phyloP scores from a whole-genome alignment of 257 asterid species.

The Ilex asprella region DNA sequence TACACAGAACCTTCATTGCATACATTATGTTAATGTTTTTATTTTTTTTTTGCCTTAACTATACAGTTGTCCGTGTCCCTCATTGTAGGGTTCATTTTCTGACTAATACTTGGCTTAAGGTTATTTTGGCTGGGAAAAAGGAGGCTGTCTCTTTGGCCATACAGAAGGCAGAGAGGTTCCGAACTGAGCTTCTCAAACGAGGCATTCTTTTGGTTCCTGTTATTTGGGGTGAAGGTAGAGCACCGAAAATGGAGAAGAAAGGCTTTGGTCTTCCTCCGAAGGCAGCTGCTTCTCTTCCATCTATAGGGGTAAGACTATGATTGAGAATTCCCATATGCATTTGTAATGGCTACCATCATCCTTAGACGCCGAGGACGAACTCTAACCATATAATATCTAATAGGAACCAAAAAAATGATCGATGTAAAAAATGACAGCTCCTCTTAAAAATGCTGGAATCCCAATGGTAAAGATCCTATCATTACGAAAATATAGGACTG shows the following conservation, averaged over 20 bases:
- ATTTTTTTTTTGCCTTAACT: not conserved
- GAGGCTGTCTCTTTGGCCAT: conserved; percentile 70
- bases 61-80: not conserved
- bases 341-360: conserved; percentile 1
- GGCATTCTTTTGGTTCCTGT: conserved; percentile 86
- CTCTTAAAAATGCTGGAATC: no score
- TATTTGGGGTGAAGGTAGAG: conserved; percentile 69
- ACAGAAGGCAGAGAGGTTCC: conserved; percentile 77
- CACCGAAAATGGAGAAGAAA: conserved; percentile 52
- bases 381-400: no score
- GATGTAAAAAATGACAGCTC: no score
- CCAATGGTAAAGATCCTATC: no score
- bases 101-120: conserved; percentile 35
- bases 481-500: no score
- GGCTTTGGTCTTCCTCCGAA: conserved; percentile 83
- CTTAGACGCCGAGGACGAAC: no score
- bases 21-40: not conserved
- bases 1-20: not conserved
- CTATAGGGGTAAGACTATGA: conserved; percentile 62
- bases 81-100: conserved; percentile 15
- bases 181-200: conserved; percentile 70
- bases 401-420: no score
- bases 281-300: conserved; percentile 75
- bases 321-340: conserved; percentile 1
- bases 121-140: conserved; percentile 83